phyloP scores from a whole-genome alignment of 129 eudicot genomes.

The Mikania micrantha region DNA sequence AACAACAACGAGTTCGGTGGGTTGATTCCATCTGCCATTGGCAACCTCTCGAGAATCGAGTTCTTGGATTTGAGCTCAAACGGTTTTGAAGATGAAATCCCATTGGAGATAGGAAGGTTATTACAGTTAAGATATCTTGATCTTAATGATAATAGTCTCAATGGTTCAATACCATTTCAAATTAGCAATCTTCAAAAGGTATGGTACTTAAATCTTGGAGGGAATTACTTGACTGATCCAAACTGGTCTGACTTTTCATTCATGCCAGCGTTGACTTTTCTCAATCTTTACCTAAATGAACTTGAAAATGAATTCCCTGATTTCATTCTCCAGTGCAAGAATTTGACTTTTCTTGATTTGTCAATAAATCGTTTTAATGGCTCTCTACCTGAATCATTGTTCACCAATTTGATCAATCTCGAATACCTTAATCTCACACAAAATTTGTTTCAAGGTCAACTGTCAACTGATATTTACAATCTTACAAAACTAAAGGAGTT shows the following conservation, averaged over 20 bases:
- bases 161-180: slow-evolving; percentile 54
- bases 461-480: slow-evolving; percentile 36
- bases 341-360: slow-evolving; percentile 68
- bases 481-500: slow-evolving; percentile 44
- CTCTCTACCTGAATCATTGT: slow-evolving; percentile 54
- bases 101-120: slow-evolving; percentile 51
- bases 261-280: slow-evolving; percentile 56
- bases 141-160: slow-evolving; percentile 36
- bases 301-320: slow-evolving; percentile 50
- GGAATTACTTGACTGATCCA: slow-evolving; percentile 54
- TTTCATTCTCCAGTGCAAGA: slow-evolving; percentile 42
- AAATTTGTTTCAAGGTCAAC: slow-evolving; percentile 51
- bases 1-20: slow-evolving; percentile 38
- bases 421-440: slow-evolving; percentile 50
- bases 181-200: slow-evolving; percentile 49
- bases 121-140: slow-evolving; percentile 31
- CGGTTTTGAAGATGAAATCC: slow-evolving; percentile 32
- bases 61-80: slow-evolving; percentile 62
- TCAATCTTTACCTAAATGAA: slow-evolving; percentile 39
- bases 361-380: slow-evolving; percentile 55
- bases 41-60: slow-evolving; percentile 43
- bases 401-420: slow-evolving; percentile 45
- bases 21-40: slow-evolving; percentile 53
- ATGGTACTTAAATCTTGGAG: slow-evolving; percentile 57
- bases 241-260: slow-evolving; percentile 52